phyloP scores from a whole-genome alignment of 352 stramenopile species.

The Globisporangium cylindrosporum region DNA sequence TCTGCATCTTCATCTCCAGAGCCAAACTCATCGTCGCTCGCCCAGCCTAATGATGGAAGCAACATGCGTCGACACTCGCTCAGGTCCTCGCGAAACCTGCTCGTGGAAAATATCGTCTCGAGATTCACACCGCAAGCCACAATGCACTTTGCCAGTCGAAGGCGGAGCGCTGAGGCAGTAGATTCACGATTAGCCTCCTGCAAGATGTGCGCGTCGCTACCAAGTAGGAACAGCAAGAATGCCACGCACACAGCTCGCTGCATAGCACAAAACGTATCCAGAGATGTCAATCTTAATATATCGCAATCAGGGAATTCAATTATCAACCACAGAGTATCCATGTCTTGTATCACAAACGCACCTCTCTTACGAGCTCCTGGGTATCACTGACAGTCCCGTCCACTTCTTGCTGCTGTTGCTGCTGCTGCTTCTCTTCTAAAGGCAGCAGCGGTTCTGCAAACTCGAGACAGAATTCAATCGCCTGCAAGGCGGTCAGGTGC shows the following conservation, averaged over 20 bases:
- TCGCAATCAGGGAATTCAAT: neutral
- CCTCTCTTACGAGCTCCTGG: conserved; percentile 1
- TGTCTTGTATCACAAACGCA: neutral
- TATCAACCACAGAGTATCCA: neutral
- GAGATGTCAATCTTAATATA: neutral
- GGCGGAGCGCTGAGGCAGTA: neutral
- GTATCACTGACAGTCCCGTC: neutral
- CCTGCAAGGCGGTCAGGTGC: conserved; percentile 16
- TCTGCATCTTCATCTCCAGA: conserved; percentile 17
- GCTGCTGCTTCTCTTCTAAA: neutral
- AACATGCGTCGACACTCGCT: conserved; percentile 32
- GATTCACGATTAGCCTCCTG: neutral
- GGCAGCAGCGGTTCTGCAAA: conserved; percentile 27
- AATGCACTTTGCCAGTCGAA: conserved; percentile 28
- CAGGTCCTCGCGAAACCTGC: conserved; percentile 60
- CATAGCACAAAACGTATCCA: neutral
- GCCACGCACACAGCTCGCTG: conserved; percentile 33
- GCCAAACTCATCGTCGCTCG: conserved; percentile 25
- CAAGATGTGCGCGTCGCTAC: conserved; percentile 1
- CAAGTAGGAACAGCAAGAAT: conserved; percentile 37
- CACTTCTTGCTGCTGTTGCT: neutral
- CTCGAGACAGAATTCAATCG: conserved; percentile 17
- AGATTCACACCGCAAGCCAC: conserved; percentile 32
- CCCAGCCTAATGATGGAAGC: conserved; percentile 25
- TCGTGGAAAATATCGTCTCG: conserved; percentile 39